Conservation (phyloP, 164 flowering plant species). For the Stephania cephalantha region DNA sequence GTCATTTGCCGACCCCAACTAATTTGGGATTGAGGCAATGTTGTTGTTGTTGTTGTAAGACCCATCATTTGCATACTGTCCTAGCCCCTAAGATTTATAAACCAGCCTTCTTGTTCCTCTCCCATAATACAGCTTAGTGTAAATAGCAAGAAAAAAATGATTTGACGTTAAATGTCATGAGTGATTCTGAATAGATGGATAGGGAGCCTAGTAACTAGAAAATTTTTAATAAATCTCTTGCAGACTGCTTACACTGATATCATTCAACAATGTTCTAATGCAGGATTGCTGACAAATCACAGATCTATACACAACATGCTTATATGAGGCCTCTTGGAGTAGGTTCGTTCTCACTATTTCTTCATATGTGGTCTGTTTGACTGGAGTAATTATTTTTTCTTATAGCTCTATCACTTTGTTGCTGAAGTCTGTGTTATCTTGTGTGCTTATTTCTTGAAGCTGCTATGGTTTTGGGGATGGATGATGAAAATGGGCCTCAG, state of each 20-base stretch:
- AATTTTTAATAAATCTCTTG: not conserved
- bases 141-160: not conserved
- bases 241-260: not conserved
- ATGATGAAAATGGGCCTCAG: constrained; percentile 86
- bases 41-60: not conserved
- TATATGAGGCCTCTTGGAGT: constrained; percentile 99
- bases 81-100: no score
- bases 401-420: not conserved
- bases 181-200: not conserved
- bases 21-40: no score
- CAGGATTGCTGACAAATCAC: constrained; percentile 99
- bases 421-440: not conserved
- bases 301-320: constrained; percentile 96
- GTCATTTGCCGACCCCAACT: no score
- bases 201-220: not conserved
- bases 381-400: not conserved
- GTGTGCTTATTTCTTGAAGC: constrained; percentile 33
- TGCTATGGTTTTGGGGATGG: constrained; percentile 94
- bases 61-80: not conserved
- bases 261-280: constrained; percentile 1
- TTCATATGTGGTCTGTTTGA: not conserved
- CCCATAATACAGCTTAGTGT: not conserved
- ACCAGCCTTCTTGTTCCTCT: not conserved
- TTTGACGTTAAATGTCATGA: not conserved
- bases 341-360: constrained; percentile 38